phyloP scores from a whole-genome alignment of 1,284 basidiomycete species.

The Tylopilus sp. region DNA sequence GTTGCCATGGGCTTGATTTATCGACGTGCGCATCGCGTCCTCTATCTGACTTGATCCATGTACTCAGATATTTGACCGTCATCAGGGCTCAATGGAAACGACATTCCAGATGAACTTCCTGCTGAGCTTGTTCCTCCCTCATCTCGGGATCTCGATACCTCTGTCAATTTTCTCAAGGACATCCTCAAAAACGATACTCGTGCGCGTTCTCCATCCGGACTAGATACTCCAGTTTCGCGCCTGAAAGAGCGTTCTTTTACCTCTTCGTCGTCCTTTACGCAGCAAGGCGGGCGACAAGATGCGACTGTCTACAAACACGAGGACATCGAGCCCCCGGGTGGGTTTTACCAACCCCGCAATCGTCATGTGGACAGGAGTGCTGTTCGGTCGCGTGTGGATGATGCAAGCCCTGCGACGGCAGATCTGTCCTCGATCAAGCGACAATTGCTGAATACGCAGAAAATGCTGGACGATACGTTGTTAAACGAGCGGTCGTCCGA shows the following conservation, averaged over 20 bases:
- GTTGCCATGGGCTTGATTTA: conserved; percentile 99
- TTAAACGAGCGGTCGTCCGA: conserved; percentile 73
- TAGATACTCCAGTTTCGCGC: conserved; percentile 54
- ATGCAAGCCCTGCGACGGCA: conserved; percentile 61
- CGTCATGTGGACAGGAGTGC: conserved; percentile 87
- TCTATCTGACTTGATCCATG: conserved; percentile 1
- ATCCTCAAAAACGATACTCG: conserved; percentile 84
- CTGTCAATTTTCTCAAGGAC: conserved; percentile 89
- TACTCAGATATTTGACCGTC: not conserved
- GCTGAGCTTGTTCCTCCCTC: conserved; percentile 92
- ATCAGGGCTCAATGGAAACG: conserved; percentile 86
- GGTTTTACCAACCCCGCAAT: conserved; percentile 80
- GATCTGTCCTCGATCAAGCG: conserved; percentile 72
- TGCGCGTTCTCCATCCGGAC: conserved; percentile 50
- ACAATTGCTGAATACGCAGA: conserved; percentile 78
- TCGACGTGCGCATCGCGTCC: conserved; percentile 60
- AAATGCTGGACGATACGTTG: conserved; percentile 74
- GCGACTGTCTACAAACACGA: conserved; percentile 93
- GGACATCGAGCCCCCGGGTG: conserved; percentile 54
- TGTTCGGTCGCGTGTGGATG: conserved; percentile 73
- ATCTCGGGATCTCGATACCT: conserved; percentile 84
- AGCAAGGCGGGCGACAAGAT: conserved; percentile 63
- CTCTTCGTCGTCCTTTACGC: conserved; percentile 48
- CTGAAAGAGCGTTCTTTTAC: conserved; percentile 72
- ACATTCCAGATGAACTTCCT: conserved; percentile 84